Evolutionary conservation across 768 basidiomycete genomes (phyloP), one percentile per base, ranked within the genome.

Genomic region (Termitomyces heimii): DNA sequence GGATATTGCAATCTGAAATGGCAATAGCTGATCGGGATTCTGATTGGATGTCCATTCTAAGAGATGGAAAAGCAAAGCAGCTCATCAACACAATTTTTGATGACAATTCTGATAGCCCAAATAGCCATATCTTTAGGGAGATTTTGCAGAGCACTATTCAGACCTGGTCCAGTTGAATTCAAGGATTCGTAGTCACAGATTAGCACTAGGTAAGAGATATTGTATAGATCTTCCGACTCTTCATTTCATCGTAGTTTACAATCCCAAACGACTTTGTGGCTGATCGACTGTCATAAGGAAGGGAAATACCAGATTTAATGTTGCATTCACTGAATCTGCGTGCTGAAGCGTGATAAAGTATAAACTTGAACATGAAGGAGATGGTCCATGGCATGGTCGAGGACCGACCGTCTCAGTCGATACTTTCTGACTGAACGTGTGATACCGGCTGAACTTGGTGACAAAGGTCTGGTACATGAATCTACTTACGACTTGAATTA

Each of bases 291-390:
- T 63, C 82, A 82, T 49, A 78, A 57, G 4, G 71, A 63, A 77
- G 63, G 1, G 81, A 82, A 77, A 63, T 76, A 76, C 2, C 81
- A 80, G 52, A 82, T 82, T 62, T 76, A 82, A 58, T 82, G 80
- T 52, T 70, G 67, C 59, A 31, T 31, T 31, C 3, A 7, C n/a
- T n/a, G n/a, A 31, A 31, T 31, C 31, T 1, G 31, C 9, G n/a
- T n/a, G n/a, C n/a, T 31, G 31, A 31, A 31, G 31, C 9, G n/a
- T 31, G 31, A 9, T 31, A 31, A 9, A 31, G 31, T 31, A 31
- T 9, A 31, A 31, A 31, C 31, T 9, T 5, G 31, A 31, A 31
- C 9, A 1, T 9, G 31, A 7, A 29, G 29, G 29, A 31, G 31
- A 31, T 31, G 31, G 31, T 31, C 31, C 9, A 5, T 31, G 29